Base-by-base conservation (phyloP, 352 stramenopile species). In the Phytophthora nicotianae region DNA sequence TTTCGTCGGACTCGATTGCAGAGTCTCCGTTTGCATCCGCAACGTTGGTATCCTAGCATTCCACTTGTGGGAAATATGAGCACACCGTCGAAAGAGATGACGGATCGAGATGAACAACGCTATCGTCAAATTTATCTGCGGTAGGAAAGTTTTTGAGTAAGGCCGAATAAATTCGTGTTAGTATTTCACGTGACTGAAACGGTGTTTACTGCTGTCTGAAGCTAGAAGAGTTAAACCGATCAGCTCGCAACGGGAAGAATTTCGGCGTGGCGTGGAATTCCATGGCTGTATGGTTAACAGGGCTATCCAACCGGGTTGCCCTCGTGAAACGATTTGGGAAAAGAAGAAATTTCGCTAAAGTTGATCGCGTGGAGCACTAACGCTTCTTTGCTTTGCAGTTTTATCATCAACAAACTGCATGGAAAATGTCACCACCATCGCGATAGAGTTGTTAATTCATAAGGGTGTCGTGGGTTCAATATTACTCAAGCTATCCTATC, bases 21-120 rank as follows among this genome's bases (percentile, higher is more conserved):
- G 50, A 50, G 43, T 64, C 60, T 65, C 23, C 47, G 47, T 69
- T 69, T 69, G 61, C 54, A 65, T 59, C 55, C 24, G 55, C 47
- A 59, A 56, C 21, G 14, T 64, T 48, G 27, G 20, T 50, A 20
- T 17, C 29, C 29, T 35, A 35, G 7, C 7, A 7, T 29, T 8
- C 29, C 9, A 32, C 33, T 62, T 55, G 54, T 19, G 51, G 46
- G 5, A 52, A 68, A 47, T 68, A 68, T 72, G 58, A 72, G 57
- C 63, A 72, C 37, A 56, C 58, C 29, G 45, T 65, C 21, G 42
- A 51, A 42, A 50, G 43, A 57, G 37, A 59, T 33, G 59, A 56
- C 52, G 29, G 50, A 32, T 43, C 37, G 14, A 41, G 20, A 17
- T 19, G n/a, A 45, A 29, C 24, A 32, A 16, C 50, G 37, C 29